These are phyloP conservation scores for Elsinoe necatrix DNA, from an alignment of 2,329 filamentous ascomycete genomes.

Conservation along the genomic window DNA sequence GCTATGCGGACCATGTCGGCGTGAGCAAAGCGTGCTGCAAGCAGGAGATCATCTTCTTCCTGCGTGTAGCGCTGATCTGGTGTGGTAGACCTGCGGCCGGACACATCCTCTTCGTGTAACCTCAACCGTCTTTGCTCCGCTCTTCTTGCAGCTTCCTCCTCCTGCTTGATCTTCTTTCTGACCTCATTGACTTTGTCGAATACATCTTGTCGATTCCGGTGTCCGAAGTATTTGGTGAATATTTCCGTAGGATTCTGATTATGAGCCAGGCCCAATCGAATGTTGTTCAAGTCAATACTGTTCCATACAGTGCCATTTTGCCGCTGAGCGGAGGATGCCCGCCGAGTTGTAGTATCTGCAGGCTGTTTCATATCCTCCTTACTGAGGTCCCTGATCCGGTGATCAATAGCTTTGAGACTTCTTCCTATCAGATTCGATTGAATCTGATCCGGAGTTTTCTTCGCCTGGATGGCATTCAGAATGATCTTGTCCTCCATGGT, in stretches of 20 bases:
- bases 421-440: too few relatives aligned
- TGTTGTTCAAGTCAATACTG: neutral
- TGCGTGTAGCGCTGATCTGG: conserved; percentile 13
- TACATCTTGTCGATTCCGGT: neutral
- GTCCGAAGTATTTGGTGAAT: neutral
- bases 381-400: too few relatives aligned
- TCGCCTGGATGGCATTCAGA: neutral
- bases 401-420: too few relatives aligned
- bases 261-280: neutral
- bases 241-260: neutral
- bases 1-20: conserved; percentile 16
- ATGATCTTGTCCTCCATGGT: neutral
- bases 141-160: neutral
- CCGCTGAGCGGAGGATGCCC: neutral
- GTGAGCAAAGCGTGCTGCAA: conserved; percentile 14
- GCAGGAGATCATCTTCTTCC: conserved; percentile 15
- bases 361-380: too few relatives aligned
- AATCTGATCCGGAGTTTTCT: too few relatives aligned
- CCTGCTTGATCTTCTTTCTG: neutral
- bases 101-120: neutral
- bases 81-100: conserved; percentile 10
- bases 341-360: too few relatives aligned
- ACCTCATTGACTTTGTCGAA: neutral
- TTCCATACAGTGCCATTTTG: neutral
- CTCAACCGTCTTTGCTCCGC: neutral